Base-by-base conservation (phyloP, 2,329 filamentous ascomycete genomes). In the Fusarium nurragi region DNA sequence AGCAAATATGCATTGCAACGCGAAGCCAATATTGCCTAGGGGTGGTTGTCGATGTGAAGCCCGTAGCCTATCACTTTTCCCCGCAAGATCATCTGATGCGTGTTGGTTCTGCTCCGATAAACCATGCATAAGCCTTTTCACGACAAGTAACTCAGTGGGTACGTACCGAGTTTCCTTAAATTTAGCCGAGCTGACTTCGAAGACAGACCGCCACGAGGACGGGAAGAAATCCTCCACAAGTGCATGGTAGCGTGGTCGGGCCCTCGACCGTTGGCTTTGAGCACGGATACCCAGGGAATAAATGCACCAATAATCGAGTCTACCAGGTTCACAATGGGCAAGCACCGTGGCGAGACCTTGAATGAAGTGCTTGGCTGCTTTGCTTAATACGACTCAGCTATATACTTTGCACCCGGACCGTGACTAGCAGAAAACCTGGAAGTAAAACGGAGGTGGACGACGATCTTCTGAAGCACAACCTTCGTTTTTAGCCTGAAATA, bases 401-500 rank as follows among this genome's bases (percentile, higher is more conserved):
- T 60, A 46, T 34, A 16, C 16, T 16, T 4, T 34, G 9, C 5
- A 11, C 32, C 16, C 32, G 9, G 32, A 34, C n/a, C 9, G 32
- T 9, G 16, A 4, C 16, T 2, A 34, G 32, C 32, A 10, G 6
- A 30, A 4, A 16, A 16, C 4, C 10, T n/a, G 32, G 32, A 34
- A 34, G 32, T 34, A 34, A 34, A 1, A 34, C 30, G 30, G 30
- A n/a, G 8, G 30, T 37, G 34, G 34, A 30, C 36, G 34, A 36
- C 26, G 44, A 54, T 45, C 12, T 36, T 44, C 39, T 65, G 62
- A 65, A 65, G 63, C 61, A 26, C 22, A 21, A 38, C 22, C 38
- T 41, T 34, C 13, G 19, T 37, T 49, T 49, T 66, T 60, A 65
- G 62, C 55, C 62, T 66, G 57, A 66, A 65, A 51, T 37, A 12